phyloP scores from a whole-genome alignment of 495 filamentous ascomycete genomes.

The Venustampulla echinocandica region DNA sequence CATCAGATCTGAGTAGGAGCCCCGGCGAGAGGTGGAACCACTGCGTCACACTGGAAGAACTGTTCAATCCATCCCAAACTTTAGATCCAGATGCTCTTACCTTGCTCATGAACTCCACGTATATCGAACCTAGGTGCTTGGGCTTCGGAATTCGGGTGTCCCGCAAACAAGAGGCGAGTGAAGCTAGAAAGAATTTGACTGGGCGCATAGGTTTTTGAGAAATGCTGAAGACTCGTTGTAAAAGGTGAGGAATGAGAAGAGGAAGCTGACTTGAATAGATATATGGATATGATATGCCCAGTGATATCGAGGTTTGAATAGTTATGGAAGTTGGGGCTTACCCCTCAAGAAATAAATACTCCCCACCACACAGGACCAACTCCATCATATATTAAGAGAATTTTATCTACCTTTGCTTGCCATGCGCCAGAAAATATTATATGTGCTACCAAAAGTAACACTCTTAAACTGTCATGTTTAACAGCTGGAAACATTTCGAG shows the following conservation, averaged over 20 bases:
- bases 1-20: constrained; percentile 13
- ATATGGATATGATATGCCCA: constrained; percentile 45
- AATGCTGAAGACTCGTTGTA: constrained; percentile 36
- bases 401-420: too few relatives aligned
- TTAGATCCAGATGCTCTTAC: constrained; percentile 19
- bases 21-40: constrained; percentile 18
- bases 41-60: constrained; percentile 10
- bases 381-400: too few relatives aligned
- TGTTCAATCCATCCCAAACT: constrained; percentile 15
- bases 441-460: too few relatives aligned
- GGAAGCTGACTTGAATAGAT: constrained; percentile 46
- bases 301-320: constrained; percentile 38
- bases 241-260: constrained; percentile 37
- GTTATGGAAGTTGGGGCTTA: too few relatives aligned
- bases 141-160: constrained; percentile 32
- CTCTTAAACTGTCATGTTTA: too few relatives aligned
- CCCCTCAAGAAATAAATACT: too few relatives aligned
- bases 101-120: constrained; percentile 19
- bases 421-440: too few relatives aligned
- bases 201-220: constrained; percentile 33
- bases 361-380: too few relatives aligned
- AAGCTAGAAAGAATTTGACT: constrained; percentile 19
- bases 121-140: constrained; percentile 34
- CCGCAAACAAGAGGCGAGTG: constrained; percentile 30
- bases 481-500: too few relatives aligned